Evolutionary conservation across 2,329 filamentous ascomycete genomes (phyloP), one percentile per base, ranked within the genome.

Genomic region (Paecilomyces dactylethromorphus): DNA sequence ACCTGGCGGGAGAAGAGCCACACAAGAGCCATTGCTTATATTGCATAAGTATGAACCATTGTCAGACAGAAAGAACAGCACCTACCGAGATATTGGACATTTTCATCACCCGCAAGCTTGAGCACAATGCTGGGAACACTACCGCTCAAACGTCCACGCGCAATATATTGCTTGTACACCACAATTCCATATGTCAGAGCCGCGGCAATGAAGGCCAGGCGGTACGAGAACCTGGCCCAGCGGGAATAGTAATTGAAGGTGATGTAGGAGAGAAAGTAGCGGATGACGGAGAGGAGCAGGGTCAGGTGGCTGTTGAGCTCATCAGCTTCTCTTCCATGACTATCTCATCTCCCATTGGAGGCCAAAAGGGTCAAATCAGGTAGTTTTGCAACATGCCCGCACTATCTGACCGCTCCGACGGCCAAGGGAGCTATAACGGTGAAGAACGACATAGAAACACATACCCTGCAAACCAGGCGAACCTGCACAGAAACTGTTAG

Each of bases 141-240:
- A 62, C 81, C 86, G 64, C 88, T 87, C 55, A 87, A 82, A 83
- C 91, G 89, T 68, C 89, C 84, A 66, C 91, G 89, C 67, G 92
- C 91, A 65, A 92, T 87, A 81, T 92, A 91, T 59, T 91, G 92
- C 85, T 99, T 99, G 84, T 96, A 97, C 62, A 99, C 93, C 55
- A 99, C 94, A 66, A 99, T 97, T 65, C 94, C 93, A 76, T 99
- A 99, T 11, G 94, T 97, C 55, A 87, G 85, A 54, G 92, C 91
- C 5, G 94, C 94, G 2, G 92, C 88, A 67, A 97, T 66, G 75
- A 99, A 99, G 59, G 92, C 90, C 57, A 88, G 85, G 69, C 94
- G 92, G 81, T 99, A 99, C 59, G 89, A 89, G 75, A 94, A 87
- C 65, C 85, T 82, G 54, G 93, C 92, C 81, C 86, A 86, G 72